Evolutionary conservation across 495 filamentous ascomycete genomes (phyloP).

Genomic region (Oleoguttula mirabilis): DNA sequence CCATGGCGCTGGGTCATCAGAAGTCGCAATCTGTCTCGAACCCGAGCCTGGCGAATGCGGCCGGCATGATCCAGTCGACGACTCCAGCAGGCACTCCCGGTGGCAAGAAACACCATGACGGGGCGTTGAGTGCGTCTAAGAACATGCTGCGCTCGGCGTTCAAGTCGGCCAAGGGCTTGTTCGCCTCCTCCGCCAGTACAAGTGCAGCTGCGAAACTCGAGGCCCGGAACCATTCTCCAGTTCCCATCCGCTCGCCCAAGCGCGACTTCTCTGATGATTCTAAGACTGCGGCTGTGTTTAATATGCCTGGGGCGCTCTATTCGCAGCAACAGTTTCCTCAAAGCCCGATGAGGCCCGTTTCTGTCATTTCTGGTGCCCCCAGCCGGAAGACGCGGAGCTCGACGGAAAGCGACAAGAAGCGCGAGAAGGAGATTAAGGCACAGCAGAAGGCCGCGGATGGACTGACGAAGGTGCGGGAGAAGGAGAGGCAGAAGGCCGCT

Average conservation of each 20-base stretch:
- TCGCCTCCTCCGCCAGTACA: conserved; percentile 65
- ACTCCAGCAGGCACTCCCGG: conserved; percentile 60
- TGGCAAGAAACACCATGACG: conserved; percentile 53
- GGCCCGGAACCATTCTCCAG: conserved; percentile 31
- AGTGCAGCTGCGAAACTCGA: conserved; percentile 66
- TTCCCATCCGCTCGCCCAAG: conserved; percentile 22
- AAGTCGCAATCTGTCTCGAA: conserved; percentile 56
- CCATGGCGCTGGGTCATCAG: conserved; percentile 37
- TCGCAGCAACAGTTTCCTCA: conserved; percentile 14
- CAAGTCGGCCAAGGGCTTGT: conserved; percentile 69
- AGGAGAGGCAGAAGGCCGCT: conserved; percentile 39
- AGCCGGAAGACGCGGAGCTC: conserved; percentile 59
- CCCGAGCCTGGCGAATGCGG: conserved; percentile 35
- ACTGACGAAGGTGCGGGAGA: conserved; percentile 50
- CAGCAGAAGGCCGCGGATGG: conserved; percentile 43
- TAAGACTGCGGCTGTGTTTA: conserved; percentile 13
- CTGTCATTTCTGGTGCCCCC: conserved; percentile 11
- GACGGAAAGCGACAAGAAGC: conserved; percentile 57
- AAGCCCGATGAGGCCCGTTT: conserved; percentile 6
- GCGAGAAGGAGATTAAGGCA: conserved; percentile 49
- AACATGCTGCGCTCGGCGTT: conserved; percentile 77
- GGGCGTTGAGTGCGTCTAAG: conserved; percentile 77
- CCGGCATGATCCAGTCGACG: conserved; percentile 37
- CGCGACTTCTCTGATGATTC: conserved; percentile 15
- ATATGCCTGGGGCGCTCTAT: conserved; percentile 20